Percentiles rank a stretch among this genome's conserved stretches.
Evolutionary conservation across 2,329 filamentous ascomycete species (phyloP).

Genomic region (Triangularia verruculosa): DNA sequence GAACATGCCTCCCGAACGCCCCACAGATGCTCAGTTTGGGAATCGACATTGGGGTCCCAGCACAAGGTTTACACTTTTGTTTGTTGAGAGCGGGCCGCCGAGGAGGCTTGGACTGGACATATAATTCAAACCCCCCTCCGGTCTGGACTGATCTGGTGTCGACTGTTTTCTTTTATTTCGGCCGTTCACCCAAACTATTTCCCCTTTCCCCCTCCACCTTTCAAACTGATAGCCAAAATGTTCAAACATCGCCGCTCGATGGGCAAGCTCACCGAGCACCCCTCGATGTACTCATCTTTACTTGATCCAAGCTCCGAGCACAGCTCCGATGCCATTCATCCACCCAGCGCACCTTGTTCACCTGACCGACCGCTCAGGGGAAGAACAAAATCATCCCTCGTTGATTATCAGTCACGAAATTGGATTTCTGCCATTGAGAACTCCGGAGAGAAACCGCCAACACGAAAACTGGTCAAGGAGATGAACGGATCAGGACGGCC

Average conservation of each 20-base stretch:
- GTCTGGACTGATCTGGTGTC: neutral
- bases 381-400: slow-evolving; percentile 12
- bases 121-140: slow-evolving; percentile 4
- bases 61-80: neutral
- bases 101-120: neutral
- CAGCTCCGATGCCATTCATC: neutral
- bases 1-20: neutral
- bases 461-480: slow-evolving; percentile 28
- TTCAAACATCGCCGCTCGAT: slow-evolving; percentile 18
- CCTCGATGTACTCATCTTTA: slow-evolving; percentile 25
- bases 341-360: neutral
- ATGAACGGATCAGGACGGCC: slow-evolving; percentile 24
- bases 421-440: slow-evolving; percentile 24
- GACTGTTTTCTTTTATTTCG: neutral
- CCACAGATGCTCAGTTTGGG: neutral
- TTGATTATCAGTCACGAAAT: slow-evolving; percentile 12
- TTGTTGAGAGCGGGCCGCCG: neutral
- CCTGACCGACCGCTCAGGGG: slow-evolving; percentile 3
- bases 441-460: slow-evolving; percentile 23
- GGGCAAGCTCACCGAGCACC: slow-evolving; percentile 13
- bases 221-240: slow-evolving; percentile 22
- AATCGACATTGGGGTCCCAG: neutral
- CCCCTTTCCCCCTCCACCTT: neutral
- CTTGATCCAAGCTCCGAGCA: slow-evolving; percentile 14
- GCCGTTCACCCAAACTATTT: neutral